Evolutionary conservation across 2,329 filamentous ascomycete species (phyloP).

Genomic region (Paramyrothecium sp.): DNA sequence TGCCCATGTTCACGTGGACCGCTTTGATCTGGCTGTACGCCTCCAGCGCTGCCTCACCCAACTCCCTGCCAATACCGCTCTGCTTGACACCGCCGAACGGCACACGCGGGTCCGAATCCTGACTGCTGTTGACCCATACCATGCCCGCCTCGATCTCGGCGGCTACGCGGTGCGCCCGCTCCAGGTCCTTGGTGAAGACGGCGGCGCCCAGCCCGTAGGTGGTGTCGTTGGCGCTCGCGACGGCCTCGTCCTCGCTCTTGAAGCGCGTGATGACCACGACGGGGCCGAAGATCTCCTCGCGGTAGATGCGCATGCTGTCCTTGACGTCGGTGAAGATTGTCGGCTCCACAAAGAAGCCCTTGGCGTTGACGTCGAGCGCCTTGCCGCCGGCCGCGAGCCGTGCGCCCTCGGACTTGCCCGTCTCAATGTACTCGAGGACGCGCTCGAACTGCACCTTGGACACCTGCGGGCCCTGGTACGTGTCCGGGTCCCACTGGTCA

Average conservation of each 20-base stretch:
- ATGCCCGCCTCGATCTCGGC: slow-evolving; percentile 70
- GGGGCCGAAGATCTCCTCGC: slow-evolving; percentile 88
- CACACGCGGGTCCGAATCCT: slow-evolving; percentile 21
- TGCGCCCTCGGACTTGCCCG: slow-evolving; percentile 25
- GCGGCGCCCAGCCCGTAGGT: slow-evolving; percentile 78
- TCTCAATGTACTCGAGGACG: slow-evolving; percentile 60
- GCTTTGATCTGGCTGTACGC: slow-evolving; percentile 22
- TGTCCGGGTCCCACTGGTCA: slow-evolving; percentile 32
- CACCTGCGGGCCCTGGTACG: slow-evolving; percentile 40
- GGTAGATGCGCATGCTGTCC: slow-evolving; percentile 75
- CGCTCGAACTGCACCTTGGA: slow-evolving; percentile 65
- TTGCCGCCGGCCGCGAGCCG: slow-evolving; percentile 31
- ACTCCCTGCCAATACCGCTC: slow-evolving; percentile 22
- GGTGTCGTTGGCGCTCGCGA: slow-evolving; percentile 70
- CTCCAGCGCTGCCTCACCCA: slow-evolving; percentile 22
- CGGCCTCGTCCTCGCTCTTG: slow-evolving; percentile 72
- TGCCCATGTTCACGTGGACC: slow-evolving; percentile 22
- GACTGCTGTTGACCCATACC: slow-evolving; percentile 46
- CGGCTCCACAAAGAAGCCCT: slow-evolving; percentile 85
- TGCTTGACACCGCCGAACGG: slow-evolving; percentile 24
- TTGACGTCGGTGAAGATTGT: slow-evolving; percentile 75
- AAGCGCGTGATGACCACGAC: slow-evolving; percentile 82
- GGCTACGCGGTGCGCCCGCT: slow-evolving; percentile 75
- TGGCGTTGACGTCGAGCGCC: slow-evolving; percentile 51
- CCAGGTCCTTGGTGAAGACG: slow-evolving; percentile 76